Conservation (phyloP, 2,329 filamentous ascomycete genomes). For the Amphichorda felina region DNA sequence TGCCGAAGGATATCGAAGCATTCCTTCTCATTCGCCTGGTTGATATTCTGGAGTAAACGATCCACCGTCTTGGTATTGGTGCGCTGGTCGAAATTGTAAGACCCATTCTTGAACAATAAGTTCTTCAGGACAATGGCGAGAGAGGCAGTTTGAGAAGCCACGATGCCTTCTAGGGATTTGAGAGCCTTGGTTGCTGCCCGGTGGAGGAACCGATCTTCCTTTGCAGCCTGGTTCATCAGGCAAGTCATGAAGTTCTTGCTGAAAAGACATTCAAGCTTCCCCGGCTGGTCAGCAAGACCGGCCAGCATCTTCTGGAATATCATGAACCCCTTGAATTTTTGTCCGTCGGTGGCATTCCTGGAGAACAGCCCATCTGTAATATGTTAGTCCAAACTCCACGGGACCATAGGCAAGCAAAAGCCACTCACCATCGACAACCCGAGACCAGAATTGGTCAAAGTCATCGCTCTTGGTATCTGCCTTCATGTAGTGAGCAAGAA, state of each 20-base stretch:
- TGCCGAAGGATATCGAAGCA: constrained; percentile 35
- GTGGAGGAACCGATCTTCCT: constrained; percentile 68
- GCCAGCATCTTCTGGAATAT: constrained; percentile 68
- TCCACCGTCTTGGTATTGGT: constrained; percentile 82
- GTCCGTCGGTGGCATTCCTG: constrained; percentile 67
- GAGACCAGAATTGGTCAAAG: constrained; percentile 74
- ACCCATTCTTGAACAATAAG: constrained; percentile 58
- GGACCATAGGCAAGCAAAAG: neutral
- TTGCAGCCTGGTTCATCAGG: constrained; percentile 70
- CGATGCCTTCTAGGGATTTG: constrained; percentile 56
- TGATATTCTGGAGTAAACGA: constrained; percentile 52
- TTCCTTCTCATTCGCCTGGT: constrained; percentile 40
- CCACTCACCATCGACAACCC: constrained; percentile 69
- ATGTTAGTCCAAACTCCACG: constrained; percentile 10
- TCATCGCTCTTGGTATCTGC: constrained; percentile 24
- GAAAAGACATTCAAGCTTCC: constrained; percentile 51
- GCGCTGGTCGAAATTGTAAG: constrained; percentile 71
- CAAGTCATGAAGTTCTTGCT: constrained; percentile 74
- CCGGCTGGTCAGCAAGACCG: constrained; percentile 30
- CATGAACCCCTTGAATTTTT: constrained; percentile 87
- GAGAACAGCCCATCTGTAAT: constrained; percentile 68
- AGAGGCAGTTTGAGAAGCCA: constrained; percentile 46
- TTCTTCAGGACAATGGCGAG: constrained; percentile 50
- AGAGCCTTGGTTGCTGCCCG: constrained; percentile 65
- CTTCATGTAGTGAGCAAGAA: constrained; percentile 45